Base-by-base conservation (phyloP, 2,329 filamentous ascomycete species). In the Aspergillus japonicus region DNA sequence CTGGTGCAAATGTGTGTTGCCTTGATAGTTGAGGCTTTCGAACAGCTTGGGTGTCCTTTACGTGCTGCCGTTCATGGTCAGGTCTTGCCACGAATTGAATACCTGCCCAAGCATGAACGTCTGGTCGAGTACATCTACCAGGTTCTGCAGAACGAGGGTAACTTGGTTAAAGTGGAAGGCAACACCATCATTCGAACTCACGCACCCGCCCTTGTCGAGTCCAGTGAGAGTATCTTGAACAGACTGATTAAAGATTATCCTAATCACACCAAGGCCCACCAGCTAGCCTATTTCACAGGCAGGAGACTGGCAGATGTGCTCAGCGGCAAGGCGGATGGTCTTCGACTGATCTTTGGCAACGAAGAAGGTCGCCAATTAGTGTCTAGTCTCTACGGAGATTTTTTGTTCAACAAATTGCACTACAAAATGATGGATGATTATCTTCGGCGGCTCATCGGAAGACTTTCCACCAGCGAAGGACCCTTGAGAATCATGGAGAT, bases 401-500 rank as follows among this genome's bases (percentile, higher is more conserved):
- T 60, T 57, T 69, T 71, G 1, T 59, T 78, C 16, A 74, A 76
- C 62, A 59, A 66, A n/a, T 31, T 74, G 14, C 64, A 64, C 47
- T 70, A 70, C 47, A 56, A 62, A 12, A 71, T 73, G 26, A 71
- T 77, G 64, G 68, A 64, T 26, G 70, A 71, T 50, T 70, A 75
- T 54, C 29, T 76, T 19, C 39, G 44, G 2, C 54, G 57, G 4
- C 31, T 69, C 1, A 47, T 62, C 11, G 31, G 10, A 19, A 24
- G 56, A 11, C 72, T 71, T 0, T 73, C 67, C 11, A 19, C 11
- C 24, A 24, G 14, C 6, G 26, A 8, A 14, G 33, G n/a, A 12
- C 52, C 54, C 11, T 59, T 79, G 33, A 63, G 69, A 3, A 75
- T 81, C 35, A 68, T 82, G 0, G 76, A 78, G 50, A 62, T 76